Percentiles rank a stretch among this genome's conserved stretches.
These are phyloP conservation scores for Ceratocystis alfenasii DNA, from an alignment of 2,329 filamentous ascomycete species.

Conservation along the genomic window DNA sequence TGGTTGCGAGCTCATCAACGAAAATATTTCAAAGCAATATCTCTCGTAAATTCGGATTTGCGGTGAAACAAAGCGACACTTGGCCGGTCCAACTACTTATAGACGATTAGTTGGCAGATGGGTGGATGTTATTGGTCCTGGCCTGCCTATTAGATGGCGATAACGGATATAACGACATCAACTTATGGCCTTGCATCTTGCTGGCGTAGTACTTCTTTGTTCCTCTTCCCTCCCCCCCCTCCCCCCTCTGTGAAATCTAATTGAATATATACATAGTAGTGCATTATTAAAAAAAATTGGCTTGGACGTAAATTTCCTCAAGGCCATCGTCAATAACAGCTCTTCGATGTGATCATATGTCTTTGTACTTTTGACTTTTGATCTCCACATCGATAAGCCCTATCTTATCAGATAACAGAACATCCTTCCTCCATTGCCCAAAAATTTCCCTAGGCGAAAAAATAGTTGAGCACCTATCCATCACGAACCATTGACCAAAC, in stretches of 20 bases:
- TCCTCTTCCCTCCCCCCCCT: not conserved
- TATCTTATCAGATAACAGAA: slow-evolving; percentile 19
- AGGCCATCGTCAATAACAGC: too few relatives aligned
- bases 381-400: slow-evolving; percentile 14
- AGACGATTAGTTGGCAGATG: not conserved
- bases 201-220: not conserved
- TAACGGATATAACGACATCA: not conserved
- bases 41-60: not conserved
- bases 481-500: slow-evolving; percentile 1
- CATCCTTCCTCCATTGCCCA: slow-evolving; percentile 15
- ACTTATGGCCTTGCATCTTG: not conserved
- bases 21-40: not conserved
- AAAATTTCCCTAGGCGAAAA: slow-evolving; percentile 22
- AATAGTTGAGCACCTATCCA: slow-evolving; percentile 14
- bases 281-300: too few relatives aligned
- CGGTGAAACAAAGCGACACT: not conserved
- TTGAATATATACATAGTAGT: too few relatives aligned
- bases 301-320: too few relatives aligned
- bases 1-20: not conserved
- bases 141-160: not conserved
- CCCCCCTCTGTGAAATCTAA: too few relatives aligned
- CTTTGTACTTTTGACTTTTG: slow-evolving; percentile 15
- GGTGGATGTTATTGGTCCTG: not conserved
- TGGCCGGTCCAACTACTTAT: not conserved
- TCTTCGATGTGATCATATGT: not conserved